Conservation (phyloP, 1,139 yeast species). For the Diutina scorzettiae region DNA sequence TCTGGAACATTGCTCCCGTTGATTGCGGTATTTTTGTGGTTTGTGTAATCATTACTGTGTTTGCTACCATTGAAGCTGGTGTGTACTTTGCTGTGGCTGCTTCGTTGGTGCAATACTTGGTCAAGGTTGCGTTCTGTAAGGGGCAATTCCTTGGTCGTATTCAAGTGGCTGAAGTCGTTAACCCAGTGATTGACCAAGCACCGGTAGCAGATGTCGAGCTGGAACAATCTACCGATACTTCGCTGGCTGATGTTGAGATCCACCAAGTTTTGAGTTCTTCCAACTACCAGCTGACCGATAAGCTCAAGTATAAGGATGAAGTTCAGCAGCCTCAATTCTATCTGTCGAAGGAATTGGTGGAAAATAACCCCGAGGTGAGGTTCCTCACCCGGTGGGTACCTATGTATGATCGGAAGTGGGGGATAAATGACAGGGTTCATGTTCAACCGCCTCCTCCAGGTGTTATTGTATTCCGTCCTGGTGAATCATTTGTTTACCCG, state of each 20-base stretch:
- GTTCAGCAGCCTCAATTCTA: constrained; percentile 10
- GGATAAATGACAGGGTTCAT: constrained; percentile 42
- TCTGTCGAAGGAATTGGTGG: constrained; percentile 14
- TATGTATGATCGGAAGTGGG: constrained; percentile 27
- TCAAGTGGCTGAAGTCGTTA: constrained; percentile 53
- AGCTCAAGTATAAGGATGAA: constrained; percentile 10
- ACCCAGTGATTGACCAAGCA: constrained; percentile 31
- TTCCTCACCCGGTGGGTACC: constrained; percentile 81
- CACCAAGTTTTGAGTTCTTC: constrained; percentile 20
- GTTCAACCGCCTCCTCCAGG: constrained; percentile 84
- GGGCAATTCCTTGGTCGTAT: constrained; percentile 79
- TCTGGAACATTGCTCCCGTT: constrained; percentile 67
- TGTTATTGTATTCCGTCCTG: constrained; percentile 72
- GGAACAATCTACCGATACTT: constrained; percentile 9
- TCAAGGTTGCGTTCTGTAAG: constrained; percentile 67
- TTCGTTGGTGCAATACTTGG: constrained; percentile 60
- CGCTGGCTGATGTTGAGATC: constrained; percentile 22
- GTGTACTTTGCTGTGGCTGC: constrained; percentile 86
- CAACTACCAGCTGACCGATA: constrained; percentile 15
- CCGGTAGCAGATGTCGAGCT: constrained; percentile 8
- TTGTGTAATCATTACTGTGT: constrained; percentile 71
- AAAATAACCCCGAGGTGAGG: constrained; percentile 20
- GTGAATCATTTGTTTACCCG: constrained; percentile 73
- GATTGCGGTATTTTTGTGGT: constrained; percentile 68
- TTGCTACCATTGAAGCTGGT: constrained; percentile 76